Evolutionary conservation across 2,329 filamentous ascomycete species (phyloP).

Genomic region (Orbilia blumenaviensis): DNA sequence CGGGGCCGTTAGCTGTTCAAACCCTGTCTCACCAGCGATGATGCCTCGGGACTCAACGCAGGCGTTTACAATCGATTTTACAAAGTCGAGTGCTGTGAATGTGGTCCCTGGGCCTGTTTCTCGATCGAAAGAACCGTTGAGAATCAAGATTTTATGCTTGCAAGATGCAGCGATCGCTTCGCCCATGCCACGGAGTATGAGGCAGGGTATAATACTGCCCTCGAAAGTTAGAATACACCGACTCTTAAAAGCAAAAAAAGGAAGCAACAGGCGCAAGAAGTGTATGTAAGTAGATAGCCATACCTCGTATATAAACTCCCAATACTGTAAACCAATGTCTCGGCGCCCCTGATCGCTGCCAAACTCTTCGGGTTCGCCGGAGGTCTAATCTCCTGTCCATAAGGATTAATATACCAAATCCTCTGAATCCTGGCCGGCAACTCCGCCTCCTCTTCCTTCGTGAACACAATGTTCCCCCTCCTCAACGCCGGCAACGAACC

Average conservation of each 20-base stretch:
- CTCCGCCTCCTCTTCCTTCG: constrained; percentile 77
- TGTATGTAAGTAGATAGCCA: too few species aligned
- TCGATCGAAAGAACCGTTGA: constrained; percentile 84
- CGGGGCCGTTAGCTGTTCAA: constrained; percentile 20
- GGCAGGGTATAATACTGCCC: constrained; percentile 75
- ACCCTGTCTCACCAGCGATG: constrained; percentile 26
- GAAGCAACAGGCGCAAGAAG: too few species aligned
- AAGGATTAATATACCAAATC: constrained; percentile 98
- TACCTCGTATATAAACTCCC: constrained; percentile 85
- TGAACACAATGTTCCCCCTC: constrained; percentile 82
- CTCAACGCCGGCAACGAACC: constrained; percentile 82
- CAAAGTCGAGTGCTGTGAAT: constrained; percentile 81
- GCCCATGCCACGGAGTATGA: constrained; percentile 81
- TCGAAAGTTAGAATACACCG: not conserved
- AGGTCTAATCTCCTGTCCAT: constrained; percentile 93
- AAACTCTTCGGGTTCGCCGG: constrained; percentile 83
- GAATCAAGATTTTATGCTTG: constrained; percentile 75
- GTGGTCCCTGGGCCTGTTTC: constrained; percentile 76
- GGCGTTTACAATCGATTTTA: constrained; percentile 79
- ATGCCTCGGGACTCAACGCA: constrained; percentile 73
- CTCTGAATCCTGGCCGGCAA: constrained; percentile 79
- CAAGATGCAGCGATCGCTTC: constrained; percentile 67
- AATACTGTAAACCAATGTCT: constrained; percentile 85
- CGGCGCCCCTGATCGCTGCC: constrained; percentile 71
- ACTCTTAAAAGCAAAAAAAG: not conserved